Evolutionary conservation across 139 green algal species (phyloP), one percentile per base, ranked within the genome.

Genomic region (Nannochloris sp.): DNA sequence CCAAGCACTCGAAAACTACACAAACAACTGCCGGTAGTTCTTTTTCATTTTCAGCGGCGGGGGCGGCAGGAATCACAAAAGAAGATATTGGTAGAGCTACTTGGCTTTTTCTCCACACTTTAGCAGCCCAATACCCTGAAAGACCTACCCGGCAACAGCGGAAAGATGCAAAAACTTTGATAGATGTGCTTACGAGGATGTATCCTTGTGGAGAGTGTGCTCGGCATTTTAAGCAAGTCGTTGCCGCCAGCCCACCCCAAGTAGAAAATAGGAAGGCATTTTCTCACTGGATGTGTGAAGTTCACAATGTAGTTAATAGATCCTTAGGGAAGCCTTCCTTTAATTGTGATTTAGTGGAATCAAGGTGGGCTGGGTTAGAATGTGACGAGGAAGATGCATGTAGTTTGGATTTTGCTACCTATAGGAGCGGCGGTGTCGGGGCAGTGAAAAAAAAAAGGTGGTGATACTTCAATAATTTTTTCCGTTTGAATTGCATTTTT

Each of bases 161-260:
- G 67, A 72, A 72, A 27, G 85, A 92, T 63, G 79, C 70, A 0
- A 70, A 61, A 12, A 70, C 27, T 31, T 44, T 77, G 30, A 80
- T 96, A 5, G 74, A 87, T 64, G 64, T 67, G 33, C 66, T 97
- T 23, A 93, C 90, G 6, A 67, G 86, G 13, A 84, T 96, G 45
- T 98, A 98, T 67, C 92, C 92, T 2, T 98, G 92, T 73, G 80
- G 51, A 2, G 85, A 95, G n/a, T 98, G 92, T 63, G 84, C 91
- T 0, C 2, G 34, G 6, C 92, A 98, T 81, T 97, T 97, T 54
- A 34, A 70, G 12, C 72, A 95, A 54, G 60, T 97, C 34, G 70
- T 94, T 36, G 82, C 63, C 35, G 36, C 35, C 7, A 47, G 71
- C 25, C 67, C 77, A 8, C 67, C 73, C 32, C 15, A 35, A 24